Evolutionary conservation across 2,329 filamentous ascomycete species (phyloP).

Genomic region (Paraconiothyrium sp.): DNA sequence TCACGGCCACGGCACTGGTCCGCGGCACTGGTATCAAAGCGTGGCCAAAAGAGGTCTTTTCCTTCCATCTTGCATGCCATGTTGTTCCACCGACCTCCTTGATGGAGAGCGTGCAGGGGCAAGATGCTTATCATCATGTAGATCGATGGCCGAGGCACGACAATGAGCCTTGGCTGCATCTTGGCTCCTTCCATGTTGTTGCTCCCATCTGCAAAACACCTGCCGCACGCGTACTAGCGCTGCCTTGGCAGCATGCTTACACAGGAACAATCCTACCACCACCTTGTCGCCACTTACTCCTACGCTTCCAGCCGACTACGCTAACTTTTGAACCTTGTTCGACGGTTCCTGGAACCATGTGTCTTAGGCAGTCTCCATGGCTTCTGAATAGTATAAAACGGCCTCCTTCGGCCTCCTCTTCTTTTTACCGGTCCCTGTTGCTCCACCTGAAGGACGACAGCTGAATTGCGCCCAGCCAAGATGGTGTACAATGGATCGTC

Average conservation of each 20-base stretch:
- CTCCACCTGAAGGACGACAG: slow-evolving; percentile 8
- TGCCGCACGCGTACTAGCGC: slow-evolving; percentile 6
- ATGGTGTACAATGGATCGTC: slow-evolving; percentile 10
- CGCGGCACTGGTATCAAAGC: slow-evolving; percentile 3
- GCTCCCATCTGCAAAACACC: background rate
- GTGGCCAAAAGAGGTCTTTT: background rate
- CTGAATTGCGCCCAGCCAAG: slow-evolving; percentile 1
- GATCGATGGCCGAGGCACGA: slow-evolving; percentile 10
- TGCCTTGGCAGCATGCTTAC: slow-evolving; percentile 9
- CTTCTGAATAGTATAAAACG: slow-evolving; percentile 6
- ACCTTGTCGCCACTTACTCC: slow-evolving; percentile 5
- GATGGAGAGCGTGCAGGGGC: slow-evolving; percentile 2
- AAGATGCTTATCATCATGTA: slow-evolving; percentile 14
- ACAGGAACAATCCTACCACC: slow-evolving; percentile 1
- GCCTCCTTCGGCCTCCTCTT: background rate
- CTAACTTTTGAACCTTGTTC: slow-evolving; percentile 4
- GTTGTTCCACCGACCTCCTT: slow-evolving; percentile 3
- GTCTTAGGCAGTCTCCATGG: background rate
- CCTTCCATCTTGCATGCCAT: background rate
- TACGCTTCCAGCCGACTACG: background rate
- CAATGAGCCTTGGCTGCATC: slow-evolving; percentile 4
- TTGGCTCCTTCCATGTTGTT: slow-evolving; percentile 12
- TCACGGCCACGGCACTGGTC: background rate
- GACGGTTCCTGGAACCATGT: slow-evolving; percentile 4
- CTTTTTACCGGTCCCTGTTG: slow-evolving; percentile 5